A percentile compares a stretch with the other conserved stretches of the same genome.
These are phyloP conservation scores for Austroboletus novae-zelandiae DNA, from an alignment of 1,284 basidiomycete species.

Conservation along the genomic window DNA sequence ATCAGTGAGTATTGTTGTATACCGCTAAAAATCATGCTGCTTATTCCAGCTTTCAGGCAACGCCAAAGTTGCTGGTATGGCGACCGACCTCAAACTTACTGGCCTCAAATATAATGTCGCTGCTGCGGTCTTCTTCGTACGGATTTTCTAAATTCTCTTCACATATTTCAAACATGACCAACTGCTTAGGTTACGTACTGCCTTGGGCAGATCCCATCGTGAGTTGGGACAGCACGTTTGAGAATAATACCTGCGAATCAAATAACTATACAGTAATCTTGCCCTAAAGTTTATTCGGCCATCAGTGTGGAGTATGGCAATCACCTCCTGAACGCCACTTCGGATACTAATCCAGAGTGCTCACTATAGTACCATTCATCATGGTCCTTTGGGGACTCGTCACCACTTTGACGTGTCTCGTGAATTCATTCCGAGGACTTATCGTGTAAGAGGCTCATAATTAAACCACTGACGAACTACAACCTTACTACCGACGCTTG, in stretches of 20 bases:
- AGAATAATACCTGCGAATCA: neutral
- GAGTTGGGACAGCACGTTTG: constrained; percentile 13
- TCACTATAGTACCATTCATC: constrained; percentile 40
- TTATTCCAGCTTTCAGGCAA: constrained; percentile 20
- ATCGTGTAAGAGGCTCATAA: constrained; percentile 19
- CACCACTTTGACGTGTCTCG: constrained; percentile 38
- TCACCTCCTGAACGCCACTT: neutral
- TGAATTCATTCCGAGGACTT: constrained; percentile 31
- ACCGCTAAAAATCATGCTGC: neutral
- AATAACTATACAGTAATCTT: constrained; percentile 36
- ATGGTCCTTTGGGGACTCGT: constrained; percentile 48
- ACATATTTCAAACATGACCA: neutral
- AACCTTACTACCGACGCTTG: constrained; percentile 1
- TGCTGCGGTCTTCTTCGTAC: constrained; percentile 46
- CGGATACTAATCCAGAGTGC: neutral
- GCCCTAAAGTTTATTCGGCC: constrained; percentile 44
- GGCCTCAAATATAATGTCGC: constrained; percentile 44
- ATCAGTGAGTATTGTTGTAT: constrained; percentile 21
- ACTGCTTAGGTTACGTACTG: constrained; percentile 39
- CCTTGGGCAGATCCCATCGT: constrained; percentile 48
- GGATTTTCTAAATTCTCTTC: constrained; percentile 12
- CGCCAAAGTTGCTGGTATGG: constrained; percentile 40
- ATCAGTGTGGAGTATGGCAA: constrained; percentile 42
- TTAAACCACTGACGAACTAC: neutral
- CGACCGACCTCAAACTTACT: constrained; percentile 35